These are phyloP conservation scores for Ricinus communis DNA, from an alignment of 345 rosid species.

Conservation along the genomic window DNA sequence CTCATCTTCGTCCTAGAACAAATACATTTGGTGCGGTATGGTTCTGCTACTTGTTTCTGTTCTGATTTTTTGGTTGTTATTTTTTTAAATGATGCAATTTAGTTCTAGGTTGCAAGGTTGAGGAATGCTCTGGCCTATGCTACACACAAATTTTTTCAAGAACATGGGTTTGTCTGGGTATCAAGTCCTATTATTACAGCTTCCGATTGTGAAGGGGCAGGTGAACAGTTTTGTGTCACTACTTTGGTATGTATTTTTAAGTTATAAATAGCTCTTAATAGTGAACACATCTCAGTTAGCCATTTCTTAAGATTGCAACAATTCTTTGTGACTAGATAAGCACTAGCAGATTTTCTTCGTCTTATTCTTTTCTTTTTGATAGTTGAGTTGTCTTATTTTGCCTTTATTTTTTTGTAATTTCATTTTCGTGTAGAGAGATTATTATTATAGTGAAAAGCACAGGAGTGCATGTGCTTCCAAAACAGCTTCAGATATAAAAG, in stretches of 20 bases:
- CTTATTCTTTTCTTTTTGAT: too few species aligned
- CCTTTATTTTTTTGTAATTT: slow-evolving; percentile 1
- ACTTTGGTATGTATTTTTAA: slow-evolving; percentile 68
- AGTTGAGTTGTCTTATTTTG: neutral
- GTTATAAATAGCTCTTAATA: neutral
- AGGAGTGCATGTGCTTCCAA: neutral
- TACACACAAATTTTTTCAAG: slow-evolving; percentile 93
- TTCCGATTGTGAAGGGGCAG: slow-evolving; percentile 98
- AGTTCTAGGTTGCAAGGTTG: slow-evolving; percentile 80
- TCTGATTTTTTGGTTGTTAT: slow-evolving; percentile 5
- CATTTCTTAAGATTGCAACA: too few species aligned
- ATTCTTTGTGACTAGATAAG: too few species aligned
- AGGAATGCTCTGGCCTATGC: slow-evolving; percentile 95
- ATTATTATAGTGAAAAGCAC: neutral
- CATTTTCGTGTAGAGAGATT: neutral
- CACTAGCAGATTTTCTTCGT: too few species aligned
- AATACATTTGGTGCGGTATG: slow-evolving; percentile 94
- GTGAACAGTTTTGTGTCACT: slow-evolving; percentile 98
- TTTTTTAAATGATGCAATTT: slow-evolving; percentile 16
- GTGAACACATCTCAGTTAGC: too few species aligned
- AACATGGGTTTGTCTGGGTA: slow-evolving; percentile 91
- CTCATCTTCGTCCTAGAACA: slow-evolving; percentile 97
- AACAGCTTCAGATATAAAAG: too few species aligned
- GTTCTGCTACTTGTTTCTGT: slow-evolving; percentile 13
- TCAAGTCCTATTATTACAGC: slow-evolving; percentile 96